Evolutionary conservation across 2,329 filamentous ascomycete genomes (phyloP).

Genomic region (Thermoascus crustaceus): DNA sequence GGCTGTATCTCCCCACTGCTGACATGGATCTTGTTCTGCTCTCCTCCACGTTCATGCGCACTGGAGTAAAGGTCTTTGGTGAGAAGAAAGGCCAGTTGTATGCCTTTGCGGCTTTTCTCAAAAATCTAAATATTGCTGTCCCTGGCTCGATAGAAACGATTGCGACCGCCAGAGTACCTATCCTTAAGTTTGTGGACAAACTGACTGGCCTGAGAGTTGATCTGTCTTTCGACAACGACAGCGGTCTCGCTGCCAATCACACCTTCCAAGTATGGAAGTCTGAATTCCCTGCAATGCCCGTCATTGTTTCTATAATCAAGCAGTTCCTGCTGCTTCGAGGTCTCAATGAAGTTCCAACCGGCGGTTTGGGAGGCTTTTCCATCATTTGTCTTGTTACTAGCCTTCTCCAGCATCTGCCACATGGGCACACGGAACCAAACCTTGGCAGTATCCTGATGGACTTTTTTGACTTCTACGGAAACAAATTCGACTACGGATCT

Average conservation of each 20-base stretch:
- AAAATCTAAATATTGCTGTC: slow-evolving; percentile 49
- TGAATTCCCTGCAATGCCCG: slow-evolving; percentile 74
- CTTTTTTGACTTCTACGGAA: slow-evolving; percentile 85
- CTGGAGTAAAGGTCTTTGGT: slow-evolving; percentile 41
- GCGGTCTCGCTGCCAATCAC: slow-evolving; percentile 68
- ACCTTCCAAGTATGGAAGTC: slow-evolving; percentile 76
- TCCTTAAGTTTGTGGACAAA: slow-evolving; percentile 82
- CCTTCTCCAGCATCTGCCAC: slow-evolving; percentile 72
- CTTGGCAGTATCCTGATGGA: slow-evolving; percentile 75
- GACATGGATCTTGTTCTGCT: slow-evolving; percentile 92
- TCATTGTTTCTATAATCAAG: slow-evolving; percentile 80
- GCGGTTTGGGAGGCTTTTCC: slow-evolving; percentile 87
- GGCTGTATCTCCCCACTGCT: slow-evolving; percentile 66
- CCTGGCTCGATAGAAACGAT: slow-evolving; percentile 59
- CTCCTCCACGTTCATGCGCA: slow-evolving; percentile 51
- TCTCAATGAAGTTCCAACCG: slow-evolving; percentile 83
- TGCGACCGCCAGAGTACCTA: slow-evolving; percentile 69
- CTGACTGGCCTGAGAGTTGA: slow-evolving; percentile 77
- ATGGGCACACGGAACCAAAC: slow-evolving; percentile 58
- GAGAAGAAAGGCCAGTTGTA: slow-evolving; percentile 49
- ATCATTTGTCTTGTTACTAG: slow-evolving; percentile 90
- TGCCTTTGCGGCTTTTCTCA: slow-evolving; percentile 55
- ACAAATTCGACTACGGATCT: slow-evolving; percentile 61
- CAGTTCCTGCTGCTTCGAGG: slow-evolving; percentile 85
- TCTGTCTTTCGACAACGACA: slow-evolving; percentile 87